Percentiles rank a stretch among this genome's conserved stretches.
phyloP scores from a whole-genome alignment of 495 filamentous ascomycete species.

The Chlorociboria aeruginascens region DNA sequence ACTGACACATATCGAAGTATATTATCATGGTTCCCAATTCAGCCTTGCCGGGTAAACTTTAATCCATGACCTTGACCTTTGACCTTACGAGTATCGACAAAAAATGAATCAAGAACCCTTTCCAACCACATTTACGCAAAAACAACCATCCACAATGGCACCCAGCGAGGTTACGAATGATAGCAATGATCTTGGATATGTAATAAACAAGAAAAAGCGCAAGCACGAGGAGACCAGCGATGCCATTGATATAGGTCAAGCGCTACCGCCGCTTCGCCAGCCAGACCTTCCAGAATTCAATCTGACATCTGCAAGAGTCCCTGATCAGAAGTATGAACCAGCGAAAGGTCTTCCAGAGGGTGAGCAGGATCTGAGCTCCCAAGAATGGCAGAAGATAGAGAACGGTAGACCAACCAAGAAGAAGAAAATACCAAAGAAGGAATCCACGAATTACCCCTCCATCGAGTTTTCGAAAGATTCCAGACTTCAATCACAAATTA shows the following conservation, averaged over 20 bases:
- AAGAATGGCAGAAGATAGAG: constrained; percentile 38
- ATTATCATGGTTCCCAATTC: neutral
- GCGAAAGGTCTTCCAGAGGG: constrained; percentile 19
- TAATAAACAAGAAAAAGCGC: constrained; percentile 13
- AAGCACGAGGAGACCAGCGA: constrained; percentile 6
- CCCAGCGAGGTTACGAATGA: neutral
- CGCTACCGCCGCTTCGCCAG: constrained; percentile 7
- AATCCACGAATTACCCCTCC: constrained; percentile 56
- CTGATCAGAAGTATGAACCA: neutral
- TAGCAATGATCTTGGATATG: neutral
- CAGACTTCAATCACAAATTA: constrained; percentile 61
- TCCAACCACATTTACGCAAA: neutral
- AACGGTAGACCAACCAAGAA: constrained; percentile 37
- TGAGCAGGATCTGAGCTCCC: constrained; percentile 14
- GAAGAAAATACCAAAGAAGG: constrained; percentile 43
- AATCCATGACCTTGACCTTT: neutral
- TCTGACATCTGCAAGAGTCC: constrained; percentile 15
- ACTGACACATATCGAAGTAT: neutral
- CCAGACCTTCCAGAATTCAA: constrained; percentile 22
- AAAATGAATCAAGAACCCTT: neutral
- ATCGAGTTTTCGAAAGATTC: constrained; percentile 55
- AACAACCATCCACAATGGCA: neutral
- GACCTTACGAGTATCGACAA: no score
- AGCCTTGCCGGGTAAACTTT: constrained; percentile 8
- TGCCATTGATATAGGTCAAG: constrained; percentile 1